A percentile compares a stretch with the other conserved stretches of the same genome.
Evolutionary conservation across 2,329 filamentous ascomycete genomes (phyloP).

Genomic region (Leptographium wingfieldii): DNA sequence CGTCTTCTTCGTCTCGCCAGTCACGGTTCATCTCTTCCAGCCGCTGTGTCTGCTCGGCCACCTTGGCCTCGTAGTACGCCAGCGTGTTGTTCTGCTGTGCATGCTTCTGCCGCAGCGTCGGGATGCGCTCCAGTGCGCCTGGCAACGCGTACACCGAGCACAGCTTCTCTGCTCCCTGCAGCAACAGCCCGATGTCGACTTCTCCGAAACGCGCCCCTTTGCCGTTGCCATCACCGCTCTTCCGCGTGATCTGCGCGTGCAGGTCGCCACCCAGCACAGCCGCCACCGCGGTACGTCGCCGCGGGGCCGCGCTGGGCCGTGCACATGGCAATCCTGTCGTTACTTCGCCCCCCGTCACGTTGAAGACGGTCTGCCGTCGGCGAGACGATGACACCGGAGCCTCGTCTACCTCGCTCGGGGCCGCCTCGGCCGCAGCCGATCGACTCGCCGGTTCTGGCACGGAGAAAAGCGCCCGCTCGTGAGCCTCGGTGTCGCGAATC

Average conservation of each 20-base stretch:
- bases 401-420: conserved; percentile 22
- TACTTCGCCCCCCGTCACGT: conserved; percentile 49
- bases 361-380: conserved; percentile 53
- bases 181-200: conserved; percentile 72
- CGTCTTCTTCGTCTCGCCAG: conserved; percentile 36
- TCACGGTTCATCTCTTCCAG: conserved; percentile 61
- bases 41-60: conserved; percentile 63
- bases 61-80: conserved; percentile 66
- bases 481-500: conserved; percentile 87
- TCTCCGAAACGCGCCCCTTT: conserved; percentile 32
- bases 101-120: conserved; percentile 57
- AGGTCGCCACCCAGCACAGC: conserved; percentile 80
- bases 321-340: conserved; percentile 40
- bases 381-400: conserved; percentile 13
- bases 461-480: conserved; percentile 91
- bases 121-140: conserved; percentile 66
- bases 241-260: conserved; percentile 62
- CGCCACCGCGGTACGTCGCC: conserved; percentile 72
- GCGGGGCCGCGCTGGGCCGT: conserved; percentile 33
- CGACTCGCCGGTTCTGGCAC: conserved; percentile 53
- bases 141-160: conserved; percentile 76
- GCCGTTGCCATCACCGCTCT: conserved; percentile 37
- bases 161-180: conserved; percentile 80
- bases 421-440: conserved; percentile 25
- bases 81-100: conserved; percentile 60